A percentile compares a stretch with the other conserved stretches of the same genome.
Conservation (phyloP, 208 protist genomes). For the Crithidia thermophila region DNA sequence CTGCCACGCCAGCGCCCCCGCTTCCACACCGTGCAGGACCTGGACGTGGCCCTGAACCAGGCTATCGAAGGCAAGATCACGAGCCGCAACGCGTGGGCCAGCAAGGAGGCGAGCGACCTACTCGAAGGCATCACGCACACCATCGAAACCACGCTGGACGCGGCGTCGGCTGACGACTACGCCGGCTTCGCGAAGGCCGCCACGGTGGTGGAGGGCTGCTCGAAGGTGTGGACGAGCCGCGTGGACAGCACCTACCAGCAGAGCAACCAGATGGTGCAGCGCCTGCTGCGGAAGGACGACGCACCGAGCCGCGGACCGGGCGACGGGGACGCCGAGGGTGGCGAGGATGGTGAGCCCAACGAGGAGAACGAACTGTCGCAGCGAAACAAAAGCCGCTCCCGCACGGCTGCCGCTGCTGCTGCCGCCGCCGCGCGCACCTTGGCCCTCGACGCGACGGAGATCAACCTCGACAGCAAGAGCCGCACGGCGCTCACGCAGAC, state of each 20-base stretch:
- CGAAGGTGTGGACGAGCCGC: conserved; percentile 92
- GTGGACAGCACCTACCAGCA: conserved; percentile 91
- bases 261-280: conserved; percentile 88
- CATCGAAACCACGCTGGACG: conserved; percentile 81
- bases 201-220: conserved; percentile 93
- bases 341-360: conserved; percentile 8
- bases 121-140: conserved; percentile 91
- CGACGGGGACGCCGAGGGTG: conserved; percentile 37
- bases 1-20: conserved; percentile 73
- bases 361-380: conserved; percentile 20
- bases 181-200: conserved; percentile 89
- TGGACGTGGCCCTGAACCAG: conserved; percentile 86
- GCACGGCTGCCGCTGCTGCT: conserved; percentile 28
- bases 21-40: conserved; percentile 85
- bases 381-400: conserved; percentile 25
- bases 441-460: conserved; percentile 77
- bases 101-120: conserved; percentile 86
- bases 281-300: conserved; percentile 82
- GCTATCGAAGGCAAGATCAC: conserved; percentile 92
- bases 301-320: conserved; percentile 21
- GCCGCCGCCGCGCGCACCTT: conserved; percentile 58
- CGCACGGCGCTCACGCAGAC: conserved; percentile 72
- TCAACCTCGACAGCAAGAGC: conserved; percentile 83
- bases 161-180: conserved; percentile 74
- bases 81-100: conserved; percentile 90